Evolutionary conservation across 2,329 filamentous ascomycete genomes (phyloP).

Genomic region (Aspergillus vadensis): DNA sequence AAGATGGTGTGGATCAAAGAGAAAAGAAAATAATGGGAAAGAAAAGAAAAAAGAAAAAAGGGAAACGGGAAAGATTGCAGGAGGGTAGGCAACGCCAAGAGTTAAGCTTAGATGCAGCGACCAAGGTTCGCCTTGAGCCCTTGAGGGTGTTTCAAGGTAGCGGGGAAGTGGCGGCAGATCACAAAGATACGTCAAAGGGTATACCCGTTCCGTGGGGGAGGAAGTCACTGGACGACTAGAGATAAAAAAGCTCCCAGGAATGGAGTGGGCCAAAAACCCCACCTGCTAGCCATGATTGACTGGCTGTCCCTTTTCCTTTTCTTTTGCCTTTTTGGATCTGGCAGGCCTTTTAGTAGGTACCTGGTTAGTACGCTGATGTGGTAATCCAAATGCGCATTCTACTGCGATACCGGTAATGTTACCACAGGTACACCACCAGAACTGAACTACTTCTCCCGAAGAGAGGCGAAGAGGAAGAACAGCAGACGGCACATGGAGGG

Average conservation of each 20-base stretch:
- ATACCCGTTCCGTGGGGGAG: conserved; percentile 33
- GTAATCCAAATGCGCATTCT: neutral
- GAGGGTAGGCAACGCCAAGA: conserved; percentile 30
- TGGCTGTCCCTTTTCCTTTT: conserved; percentile 11
- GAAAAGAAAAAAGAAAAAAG: conserved; percentile 6
- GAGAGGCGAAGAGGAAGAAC: neutral
- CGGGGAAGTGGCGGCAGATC: conserved; percentile 34
- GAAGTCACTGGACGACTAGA: conserved; percentile 14
- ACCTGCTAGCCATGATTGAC: conserved; percentile 12
- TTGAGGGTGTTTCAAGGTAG: conserved; percentile 35
- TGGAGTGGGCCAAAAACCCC: conserved; percentile 16
- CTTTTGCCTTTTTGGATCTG: conserved; percentile 9
- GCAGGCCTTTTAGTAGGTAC: neutral
- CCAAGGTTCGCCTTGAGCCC: conserved; percentile 35
- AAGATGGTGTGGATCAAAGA: conserved; percentile 18
- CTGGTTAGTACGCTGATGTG: conserved; percentile 1
- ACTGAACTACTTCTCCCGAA: neutral
- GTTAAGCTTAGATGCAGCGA: conserved; percentile 31
- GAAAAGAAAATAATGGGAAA: conserved; percentile 5
- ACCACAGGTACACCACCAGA: neutral
- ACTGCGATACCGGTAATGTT: neutral
- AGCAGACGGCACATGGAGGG: neutral
- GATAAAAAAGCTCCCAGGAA: conserved; percentile 17
- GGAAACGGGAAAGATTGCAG: conserved; percentile 11
- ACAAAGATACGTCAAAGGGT: conserved; percentile 37